phyloP scores from a whole-genome alignment of 345 rosid genomes.

The Eucalyptus polybractea region DNA sequence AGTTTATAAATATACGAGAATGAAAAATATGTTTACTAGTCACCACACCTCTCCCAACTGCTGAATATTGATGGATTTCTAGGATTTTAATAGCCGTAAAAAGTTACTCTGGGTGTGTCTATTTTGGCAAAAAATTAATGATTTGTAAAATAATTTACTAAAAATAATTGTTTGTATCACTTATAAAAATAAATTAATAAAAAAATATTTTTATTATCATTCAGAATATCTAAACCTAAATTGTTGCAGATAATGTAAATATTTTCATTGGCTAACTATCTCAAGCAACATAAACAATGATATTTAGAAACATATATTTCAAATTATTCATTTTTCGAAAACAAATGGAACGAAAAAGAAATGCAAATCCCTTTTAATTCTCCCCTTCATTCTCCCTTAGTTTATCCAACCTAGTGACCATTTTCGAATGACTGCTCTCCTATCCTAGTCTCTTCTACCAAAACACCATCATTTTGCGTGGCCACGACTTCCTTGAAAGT shows the following conservation, averaged over 20 bases:
- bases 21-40: not conserved
- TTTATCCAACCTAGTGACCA: not conserved
- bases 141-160: not conserved
- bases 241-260: not conserved
- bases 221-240: not conserved
- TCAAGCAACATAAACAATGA: not conserved
- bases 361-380: not conserved
- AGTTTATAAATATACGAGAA: not conserved
- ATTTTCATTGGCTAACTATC: not conserved
- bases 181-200: not conserved
- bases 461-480: not conserved
- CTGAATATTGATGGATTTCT: not conserved
- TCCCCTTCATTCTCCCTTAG: not conserved
- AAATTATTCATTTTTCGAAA: not conserved
- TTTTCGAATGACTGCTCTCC: not conserved
- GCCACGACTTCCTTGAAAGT: not conserved
- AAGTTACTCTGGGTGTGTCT: not conserved
- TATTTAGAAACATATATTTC: not conserved
- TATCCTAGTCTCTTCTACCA: not conserved
- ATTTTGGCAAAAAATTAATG: not conserved
- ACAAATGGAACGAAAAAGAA: rapidly evolving
- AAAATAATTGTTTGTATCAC: not conserved
- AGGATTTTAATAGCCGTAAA: not conserved
- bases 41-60: not conserved
- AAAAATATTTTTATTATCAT: not conserved